Conservation (phyloP, 2,329 filamentous ascomycete genomes). For the Calonectria honghensis region DNA sequence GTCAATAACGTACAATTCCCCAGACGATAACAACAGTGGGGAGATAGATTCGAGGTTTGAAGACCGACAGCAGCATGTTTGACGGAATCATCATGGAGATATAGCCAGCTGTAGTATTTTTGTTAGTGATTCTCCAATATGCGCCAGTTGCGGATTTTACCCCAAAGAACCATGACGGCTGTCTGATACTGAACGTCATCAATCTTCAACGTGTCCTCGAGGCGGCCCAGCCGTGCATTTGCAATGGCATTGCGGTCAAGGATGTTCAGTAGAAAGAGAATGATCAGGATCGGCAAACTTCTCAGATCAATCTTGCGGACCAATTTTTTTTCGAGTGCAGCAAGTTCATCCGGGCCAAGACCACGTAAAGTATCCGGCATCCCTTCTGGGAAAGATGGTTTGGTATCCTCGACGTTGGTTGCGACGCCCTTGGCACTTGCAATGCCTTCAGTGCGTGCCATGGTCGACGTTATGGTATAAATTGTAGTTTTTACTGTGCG, state of each 20-base stretch:
- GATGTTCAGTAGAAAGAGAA: constrained; percentile 2
- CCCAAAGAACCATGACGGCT: constrained; percentile 16
- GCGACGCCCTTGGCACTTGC: background rate
- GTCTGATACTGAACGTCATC: constrained; percentile 16
- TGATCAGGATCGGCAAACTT: background rate
- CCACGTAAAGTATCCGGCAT: background rate
- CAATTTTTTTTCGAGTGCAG: background rate
- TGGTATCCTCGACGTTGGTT: background rate
- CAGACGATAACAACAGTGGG: constrained; percentile 12
- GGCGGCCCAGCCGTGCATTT: constrained; percentile 3
- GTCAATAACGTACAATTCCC: background rate
- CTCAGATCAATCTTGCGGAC: constrained; percentile 6
- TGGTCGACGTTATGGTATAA: background rate
- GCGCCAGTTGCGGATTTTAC: background rate
- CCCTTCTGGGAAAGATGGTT: background rate
- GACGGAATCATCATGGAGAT: constrained; percentile 22
- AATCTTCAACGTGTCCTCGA: background rate
- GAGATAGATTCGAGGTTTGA: constrained; percentile 10
- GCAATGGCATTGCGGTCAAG: constrained; percentile 18
- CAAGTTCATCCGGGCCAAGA: background rate
- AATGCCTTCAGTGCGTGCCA: background rate
- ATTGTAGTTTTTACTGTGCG: background rate
- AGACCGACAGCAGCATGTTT: constrained; percentile 13
- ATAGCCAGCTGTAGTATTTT: background rate
- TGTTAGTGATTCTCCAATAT: background rate